Evolutionary conservation across 1,139 yeast species (phyloP), one percentile per base, ranked within the genome.

Genomic region (Pichia sorboxylosa): DNA sequence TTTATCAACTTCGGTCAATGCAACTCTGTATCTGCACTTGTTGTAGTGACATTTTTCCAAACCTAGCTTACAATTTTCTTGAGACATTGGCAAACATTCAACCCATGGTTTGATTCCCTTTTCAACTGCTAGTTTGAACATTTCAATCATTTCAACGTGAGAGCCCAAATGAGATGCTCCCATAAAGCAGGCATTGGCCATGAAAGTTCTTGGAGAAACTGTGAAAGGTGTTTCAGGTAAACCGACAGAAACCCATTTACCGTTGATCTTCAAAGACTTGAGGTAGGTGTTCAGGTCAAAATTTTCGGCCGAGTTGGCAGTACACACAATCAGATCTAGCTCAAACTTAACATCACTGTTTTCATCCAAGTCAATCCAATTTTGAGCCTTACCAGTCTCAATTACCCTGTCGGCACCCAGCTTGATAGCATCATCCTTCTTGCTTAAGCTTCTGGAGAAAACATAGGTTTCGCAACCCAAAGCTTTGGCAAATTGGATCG

Each of bases 1-100:
- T 19, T 27, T 61, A 40, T 71, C 72, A 49, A 60, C 68, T 18
- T 68, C 74, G 34, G 70, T 66, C 46, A 77, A 58, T 8, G 75
- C 76, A 47, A 73, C 67, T 59, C 84, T 69, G 53, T 74, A 78
- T 44, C 68, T 66, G 36, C 72, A 78, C 40, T 74, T 76, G 46
- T 74, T 73, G 17, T 56, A 44, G 33, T 63, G 63, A 40, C 69
- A 59, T 48, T 69, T 64, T 27, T 64, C 63, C 43, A 70, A 59
- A 7, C 72, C 78, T 45, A 64, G 59, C 29, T 61, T 58, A 30
- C 69, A 67, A 41, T 66, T 65, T 33, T 59, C 65, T 41, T 61
- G 69, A 34, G 60, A 55, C 43, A 73, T 58, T 27, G 73, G 69
- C 29, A 73, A 53, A 17, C 61, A 55, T 54, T 74, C 79, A 36